phyloP scores from a whole-genome alignment of 176 grass and related monocot genomes.

The Triticum urartu region DNA sequence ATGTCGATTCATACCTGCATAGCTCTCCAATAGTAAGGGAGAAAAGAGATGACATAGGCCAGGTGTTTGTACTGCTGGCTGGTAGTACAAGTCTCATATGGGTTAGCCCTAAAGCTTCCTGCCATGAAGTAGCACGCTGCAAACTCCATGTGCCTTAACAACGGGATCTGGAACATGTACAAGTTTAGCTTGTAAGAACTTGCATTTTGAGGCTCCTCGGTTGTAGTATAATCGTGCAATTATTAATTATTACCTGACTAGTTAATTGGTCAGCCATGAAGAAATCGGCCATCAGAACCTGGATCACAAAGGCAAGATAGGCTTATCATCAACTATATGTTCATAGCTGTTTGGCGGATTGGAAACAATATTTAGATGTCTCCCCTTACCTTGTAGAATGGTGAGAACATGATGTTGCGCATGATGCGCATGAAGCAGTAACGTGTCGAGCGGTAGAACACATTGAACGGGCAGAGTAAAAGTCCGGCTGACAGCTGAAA shows the following conservation, averaged over 20 bases:
- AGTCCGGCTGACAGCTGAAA: constrained; percentile 58
- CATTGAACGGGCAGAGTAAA: constrained; percentile 75
- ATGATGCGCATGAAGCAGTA: constrained; percentile 87
- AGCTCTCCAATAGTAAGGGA: constrained; percentile 96
- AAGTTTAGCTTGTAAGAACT: background rate
- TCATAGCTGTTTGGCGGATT: background rate
- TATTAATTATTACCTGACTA: constrained; percentile 62
- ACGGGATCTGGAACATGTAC: constrained; percentile 50
- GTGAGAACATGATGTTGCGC: constrained; percentile 82
- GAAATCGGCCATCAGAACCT: constrained; percentile 97
- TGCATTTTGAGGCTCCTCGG: background rate
- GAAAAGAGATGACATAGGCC: constrained; percentile 86
- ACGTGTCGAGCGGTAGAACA: constrained; percentile 82
- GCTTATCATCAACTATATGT: background rate
- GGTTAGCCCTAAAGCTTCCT: constrained; percentile 50
- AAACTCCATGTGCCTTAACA: constrained; percentile 88
- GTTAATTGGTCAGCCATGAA: constrained; percentile 99
- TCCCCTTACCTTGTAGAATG: constrained; percentile 70
- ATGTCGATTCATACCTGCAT: constrained; percentile 68
- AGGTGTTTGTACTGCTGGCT: constrained; percentile 67
- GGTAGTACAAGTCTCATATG: constrained; percentile 58
- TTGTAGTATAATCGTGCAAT: background rate
- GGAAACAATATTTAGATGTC: background rate
- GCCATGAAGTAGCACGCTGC: constrained; percentile 88
- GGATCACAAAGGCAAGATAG: constrained; percentile 6